Evolutionary conservation across 1,139 yeast genomes (phyloP).

Genomic region (Yamadazyma trypodendri): DNA sequence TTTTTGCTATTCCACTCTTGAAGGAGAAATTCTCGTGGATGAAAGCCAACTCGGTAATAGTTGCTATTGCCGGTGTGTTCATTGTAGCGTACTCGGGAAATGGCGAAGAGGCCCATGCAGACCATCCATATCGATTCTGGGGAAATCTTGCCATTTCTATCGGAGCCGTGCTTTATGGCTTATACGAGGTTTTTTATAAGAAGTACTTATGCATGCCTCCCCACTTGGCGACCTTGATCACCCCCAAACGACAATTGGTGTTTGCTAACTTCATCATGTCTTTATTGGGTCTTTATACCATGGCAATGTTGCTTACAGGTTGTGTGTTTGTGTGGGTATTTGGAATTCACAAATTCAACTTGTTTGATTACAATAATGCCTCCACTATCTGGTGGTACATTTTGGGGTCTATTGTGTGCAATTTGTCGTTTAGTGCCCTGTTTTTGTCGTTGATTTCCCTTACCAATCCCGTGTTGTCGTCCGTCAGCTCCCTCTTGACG

Average conservation of each 20-base stretch:
- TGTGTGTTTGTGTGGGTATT: conserved; percentile 52
- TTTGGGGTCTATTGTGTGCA: conserved; percentile 54
- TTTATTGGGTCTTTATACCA: conserved; percentile 61
- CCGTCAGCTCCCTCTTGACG: conserved; percentile 77
- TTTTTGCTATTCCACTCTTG: conserved; percentile 76
- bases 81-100: conserved; percentile 74
- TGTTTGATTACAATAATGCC: conserved; percentile 46
- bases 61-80: conserved; percentile 75
- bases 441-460: conserved; percentile 79
- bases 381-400: conserved; percentile 44
- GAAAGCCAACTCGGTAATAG: conserved; percentile 65
- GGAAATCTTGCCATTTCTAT: conserved; percentile 72
- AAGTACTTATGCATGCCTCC: conserved; percentile 72
- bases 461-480: conserved; percentile 81
- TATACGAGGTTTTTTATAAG: conserved; percentile 83
- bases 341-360: conserved; percentile 58
- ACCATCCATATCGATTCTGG: conserved; percentile 59
- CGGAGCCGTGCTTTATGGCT: conserved; percentile 84
- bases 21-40: conserved; percentile 63
- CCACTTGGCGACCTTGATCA: conserved; percentile 42
- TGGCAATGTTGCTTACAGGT: conserved; percentile 47
- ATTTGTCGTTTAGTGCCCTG: conserved; percentile 68
- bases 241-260: conserved; percentile 48
- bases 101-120: conserved; percentile 22
- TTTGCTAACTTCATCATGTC: conserved; percentile 50